Evolutionary conservation across 2,329 filamentous ascomycete species (phyloP).

Genomic region (Cercospora beticola): DNA sequence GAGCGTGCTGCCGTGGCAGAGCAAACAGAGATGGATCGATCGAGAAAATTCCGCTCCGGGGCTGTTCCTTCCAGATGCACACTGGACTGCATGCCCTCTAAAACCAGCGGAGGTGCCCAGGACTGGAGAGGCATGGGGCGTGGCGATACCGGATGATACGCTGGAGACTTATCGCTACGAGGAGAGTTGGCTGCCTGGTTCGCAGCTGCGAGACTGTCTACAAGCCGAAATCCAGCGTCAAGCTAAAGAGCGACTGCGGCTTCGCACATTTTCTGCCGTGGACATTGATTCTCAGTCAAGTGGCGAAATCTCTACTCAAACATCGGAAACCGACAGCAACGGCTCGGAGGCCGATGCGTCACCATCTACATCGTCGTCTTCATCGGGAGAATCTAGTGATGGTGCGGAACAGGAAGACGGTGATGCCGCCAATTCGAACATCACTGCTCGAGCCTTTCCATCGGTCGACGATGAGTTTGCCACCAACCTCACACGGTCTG

Average conservation of each 20-base stretch:
- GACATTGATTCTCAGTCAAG: neutral
- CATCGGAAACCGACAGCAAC: neutral
- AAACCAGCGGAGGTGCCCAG: conserved; percentile 61
- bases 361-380: neutral
- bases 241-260: conserved; percentile 60
- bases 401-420: neutral
- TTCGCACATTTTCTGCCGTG: conserved; percentile 4
- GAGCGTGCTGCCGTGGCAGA: conserved; percentile 37
- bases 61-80: conserved; percentile 50
- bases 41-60: conserved; percentile 35
- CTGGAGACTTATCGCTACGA: conserved; percentile 22
- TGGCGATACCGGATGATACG: conserved; percentile 29
- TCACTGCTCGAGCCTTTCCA: neutral
- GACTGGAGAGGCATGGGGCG: conserved; percentile 52
- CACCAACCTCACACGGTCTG: conserved; percentile 63
- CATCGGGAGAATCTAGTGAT: neutral
- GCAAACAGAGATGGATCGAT: conserved; percentile 43
- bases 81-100: conserved; percentile 87
- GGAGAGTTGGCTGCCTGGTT: conserved; percentile 51
- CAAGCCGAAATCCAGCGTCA: conserved; percentile 63
- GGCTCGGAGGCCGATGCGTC: neutral
- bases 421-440: neutral
- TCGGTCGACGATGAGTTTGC: conserved; percentile 70
- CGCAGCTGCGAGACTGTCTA: conserved; percentile 68
- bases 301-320: neutral